A percentile compares a stretch with the other conserved stretches of the same genome.
Conservation (phyloP, 768 basidiomycete species). For the Mycena latifolia region DNA sequence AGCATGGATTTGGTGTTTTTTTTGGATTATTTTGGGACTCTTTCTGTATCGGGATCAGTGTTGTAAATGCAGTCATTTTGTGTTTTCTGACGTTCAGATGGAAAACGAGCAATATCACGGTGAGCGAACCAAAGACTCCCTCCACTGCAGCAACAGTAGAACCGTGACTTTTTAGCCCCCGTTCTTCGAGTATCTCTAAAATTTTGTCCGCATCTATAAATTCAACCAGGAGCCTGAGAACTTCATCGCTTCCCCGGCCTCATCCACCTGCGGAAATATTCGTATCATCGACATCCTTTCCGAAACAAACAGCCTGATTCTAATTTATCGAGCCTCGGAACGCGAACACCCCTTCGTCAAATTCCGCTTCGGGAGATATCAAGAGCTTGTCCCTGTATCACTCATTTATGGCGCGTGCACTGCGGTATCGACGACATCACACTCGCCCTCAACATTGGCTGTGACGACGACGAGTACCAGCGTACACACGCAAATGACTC, state of each 20-base stretch:
- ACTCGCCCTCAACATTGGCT: no score
- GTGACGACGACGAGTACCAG: no score
- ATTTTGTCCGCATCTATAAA: conserved; percentile 9
- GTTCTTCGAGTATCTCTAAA: conserved; percentile 1
- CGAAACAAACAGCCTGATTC: conserved; percentile 8
- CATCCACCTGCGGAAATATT: conserved; percentile 20
- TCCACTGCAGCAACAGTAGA: neutral
- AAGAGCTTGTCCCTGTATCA: conserved; percentile 6
- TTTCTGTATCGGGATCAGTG: neutral
- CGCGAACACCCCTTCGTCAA: conserved; percentile 18
- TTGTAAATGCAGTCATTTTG: no score
- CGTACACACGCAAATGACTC: no score
- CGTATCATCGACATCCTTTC: conserved; percentile 24
- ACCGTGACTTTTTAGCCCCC: conserved; percentile 5
- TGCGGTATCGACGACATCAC: no score
- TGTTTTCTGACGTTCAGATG: no score
- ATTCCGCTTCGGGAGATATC: conserved; percentile 23
- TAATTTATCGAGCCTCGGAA: conserved; percentile 29
- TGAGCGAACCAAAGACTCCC: neutral
- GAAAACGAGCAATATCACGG: no score
- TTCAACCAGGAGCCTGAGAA: conserved; percentile 21
- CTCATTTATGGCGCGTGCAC: conserved; percentile 12
- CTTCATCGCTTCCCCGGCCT: conserved; percentile 22
- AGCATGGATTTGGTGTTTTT: neutral
- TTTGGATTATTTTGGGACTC: neutral